Base-by-base conservation (phyloP, 768 basidiomycete species). In the Podaxis sp. region DNA sequence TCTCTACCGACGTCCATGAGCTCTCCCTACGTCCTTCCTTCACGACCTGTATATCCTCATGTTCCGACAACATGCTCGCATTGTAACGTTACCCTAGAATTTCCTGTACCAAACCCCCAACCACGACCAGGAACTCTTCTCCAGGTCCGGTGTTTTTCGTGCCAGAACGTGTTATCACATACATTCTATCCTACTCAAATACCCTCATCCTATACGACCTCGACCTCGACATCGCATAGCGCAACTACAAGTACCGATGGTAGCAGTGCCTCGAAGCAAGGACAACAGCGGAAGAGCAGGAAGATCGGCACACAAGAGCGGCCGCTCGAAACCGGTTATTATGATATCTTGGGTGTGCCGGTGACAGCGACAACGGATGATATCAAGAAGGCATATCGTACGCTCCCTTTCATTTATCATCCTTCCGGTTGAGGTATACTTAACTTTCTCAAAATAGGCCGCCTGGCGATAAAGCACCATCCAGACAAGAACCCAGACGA, bases 401-500 rank as follows among this genome's bases (percentile, higher is more conserved):
- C 64, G 84, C 78, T 22, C 43, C 40, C 43, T 58, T 40, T 65
- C 41, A 50, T 38, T 50, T 47, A 25, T 24, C 8, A 59, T n/a
- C 54, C 63, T 55, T 51, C 49, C 11, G 6, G 17, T 22, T 11
- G 13, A 5, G 37, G 19, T 36, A 54, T 52, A 41, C 29, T 57
- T 22, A 27, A 24, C 49, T 55, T 37, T 57, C 54, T 40, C 49
- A 36, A 7, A 57, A 25, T 59, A 92, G 89, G 91, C 49, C 85
- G 89, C 5, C 80, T 93, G 55, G 94, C 94, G 2, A 94, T 96
- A 75, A 94, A 94, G 73, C 87, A 89, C 68, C 93, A 94, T 72
- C 93, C 93, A 0, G 93, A 95, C 82, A 95, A 95, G 80, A 94
- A 96, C 71, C 92, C 86, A 0, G 86, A 90, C 69, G 93, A 95